Base-by-base conservation (phyloP, 371 early-diverging fungal genomes). In the Mucor ambiguus region DNA sequence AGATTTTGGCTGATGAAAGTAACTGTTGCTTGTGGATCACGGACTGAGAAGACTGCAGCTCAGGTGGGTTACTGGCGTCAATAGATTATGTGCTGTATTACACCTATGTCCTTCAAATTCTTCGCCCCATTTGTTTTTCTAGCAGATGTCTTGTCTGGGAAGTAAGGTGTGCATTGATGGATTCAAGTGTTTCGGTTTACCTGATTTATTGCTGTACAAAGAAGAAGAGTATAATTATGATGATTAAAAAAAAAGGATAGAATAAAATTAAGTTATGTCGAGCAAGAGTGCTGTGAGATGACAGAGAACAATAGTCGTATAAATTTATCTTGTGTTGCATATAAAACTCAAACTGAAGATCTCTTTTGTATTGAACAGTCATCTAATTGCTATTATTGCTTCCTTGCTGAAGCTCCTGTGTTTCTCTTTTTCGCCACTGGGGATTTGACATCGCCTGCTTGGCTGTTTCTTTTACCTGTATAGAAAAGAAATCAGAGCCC, bases 391-490 rank as follows among this genome's bases (percentile, higher is more conserved):
- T n/a, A 49, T 32, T 55, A 60, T 12, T 60, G 43, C 28, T 60
- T 60, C 28, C 60, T 60, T 60, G 44, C 43, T 37, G 60, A 29
- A 18, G 29, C 30, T 44, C 58, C 46, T 16, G 65, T 29, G 11
- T 57, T 62, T 41, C 54, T 56, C 54, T 70, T 70, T 60, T 66
- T 64, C 33, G 58, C 43, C n/a, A 54, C 64, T 49, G 70, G 70
- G n/a, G 70, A 66, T 52, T 70, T 70, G 18, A 46, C 48, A 48
- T 64, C 70, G 43, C 61, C 57, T 62, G 60, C 61, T 49, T 52
- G 55, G 38, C 70, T 69, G 20, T 69, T 69, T 61, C 70, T 56
- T 58, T 70, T 69, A 35, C 69, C 69, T 69, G 59, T 18, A 28
- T 0, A 1, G 35, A 22, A 2, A 58, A 35, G 26, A 37, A 58